Evolutionary conservation across 1,284 basidiomycete species (phyloP), one percentile per base, ranked within the genome.

Genomic region (Leccinum cinnamomeum): DNA sequence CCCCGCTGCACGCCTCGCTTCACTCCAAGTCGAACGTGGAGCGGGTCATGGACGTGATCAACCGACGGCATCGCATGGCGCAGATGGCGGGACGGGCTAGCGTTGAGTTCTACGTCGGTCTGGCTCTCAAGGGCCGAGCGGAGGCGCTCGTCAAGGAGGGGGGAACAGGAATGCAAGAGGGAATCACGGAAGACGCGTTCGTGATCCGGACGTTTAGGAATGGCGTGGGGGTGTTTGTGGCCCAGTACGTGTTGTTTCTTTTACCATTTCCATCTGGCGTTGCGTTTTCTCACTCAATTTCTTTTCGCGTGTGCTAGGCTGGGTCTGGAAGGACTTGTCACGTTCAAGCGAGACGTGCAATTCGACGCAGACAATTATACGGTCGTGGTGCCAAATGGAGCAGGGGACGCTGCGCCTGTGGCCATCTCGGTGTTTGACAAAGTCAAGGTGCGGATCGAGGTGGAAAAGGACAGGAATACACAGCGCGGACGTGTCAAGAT

Each of bases 11-110:
- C 72, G 84, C 93, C 0, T 88, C 89, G 0, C 80, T 99, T 8
- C 94, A 97, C 72, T 94, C 92, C 5, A 96, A 97, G 75, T 77
- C 86, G 16, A 89, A 95, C 71, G 94, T 99, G 2, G 97, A 98
- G 74, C 87, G 90, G 35, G 84, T 94, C 7, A 80, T 99, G 65
- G 89, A 89, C 58, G 88, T 93, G 14, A 91, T 99, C 59, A 99
- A 99, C 73, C 87, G 91, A 63, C 84, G 97, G 10, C 97, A 99
- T 76, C 85, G 96, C 44, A 91, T 97, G 82, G 97, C 96, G 0
- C 97, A 99, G 75, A 97, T 97, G 89, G 97, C 97, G 0, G 88
- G 95, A 2, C 83, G 97, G 10, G 97, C 97, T 0, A 95, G 92
- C 70, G 92, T 98, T 35, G 96, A 99, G 78, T 99, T 98, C 70